These are phyloP conservation scores for Geotrichum restrictum DNA, from an alignment of 1,139 yeast genomes.

Conservation along the genomic window DNA sequence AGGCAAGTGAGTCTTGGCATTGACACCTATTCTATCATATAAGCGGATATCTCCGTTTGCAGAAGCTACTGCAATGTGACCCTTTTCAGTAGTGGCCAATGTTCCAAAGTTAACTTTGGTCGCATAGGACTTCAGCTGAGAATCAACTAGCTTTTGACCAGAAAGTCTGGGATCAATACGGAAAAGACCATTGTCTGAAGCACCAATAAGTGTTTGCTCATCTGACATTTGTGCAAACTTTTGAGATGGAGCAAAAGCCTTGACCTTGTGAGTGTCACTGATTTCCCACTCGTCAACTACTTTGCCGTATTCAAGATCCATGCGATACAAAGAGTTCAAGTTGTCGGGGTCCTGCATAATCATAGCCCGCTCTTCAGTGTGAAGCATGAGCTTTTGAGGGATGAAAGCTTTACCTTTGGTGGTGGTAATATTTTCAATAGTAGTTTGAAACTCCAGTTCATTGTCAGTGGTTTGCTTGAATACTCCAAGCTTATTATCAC, in stretches of 20 bases:
- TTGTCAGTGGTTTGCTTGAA: constrained; percentile 57
- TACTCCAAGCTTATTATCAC: constrained; percentile 78
- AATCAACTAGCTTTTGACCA: constrained; percentile 54
- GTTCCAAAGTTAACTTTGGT: constrained; percentile 57
- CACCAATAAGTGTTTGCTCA: constrained; percentile 71
- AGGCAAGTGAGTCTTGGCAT: constrained; percentile 74
- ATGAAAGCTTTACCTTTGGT: constrained; percentile 51
- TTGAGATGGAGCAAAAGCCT: constrained; percentile 61
- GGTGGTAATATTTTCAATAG: constrained; percentile 59
- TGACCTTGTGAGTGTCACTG: constrained; percentile 42
- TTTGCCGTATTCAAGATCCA: constrained; percentile 77
- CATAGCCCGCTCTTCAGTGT: constrained; percentile 65
- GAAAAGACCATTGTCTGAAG: constrained; percentile 62
- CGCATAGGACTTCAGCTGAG: constrained; percentile 51
- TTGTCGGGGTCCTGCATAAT: constrained; percentile 55
- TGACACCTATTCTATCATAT: constrained; percentile 64
- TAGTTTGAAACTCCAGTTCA: constrained; percentile 57
- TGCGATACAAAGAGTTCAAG: constrained; percentile 51
- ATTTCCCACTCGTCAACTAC: constrained; percentile 79
- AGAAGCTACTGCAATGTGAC: constrained; percentile 73
- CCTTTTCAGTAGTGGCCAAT: constrained; percentile 67
- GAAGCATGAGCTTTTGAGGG: constrained; percentile 70
- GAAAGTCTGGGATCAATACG: constrained; percentile 72
- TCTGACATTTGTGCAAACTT: constrained; percentile 70
- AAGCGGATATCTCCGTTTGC: constrained; percentile 70